A percentile compares a stretch with the other conserved stretches of the same genome.
Evolutionary conservation across 1,284 basidiomycete genomes (phyloP).

Genomic region (Leccinum proximum): DNA sequence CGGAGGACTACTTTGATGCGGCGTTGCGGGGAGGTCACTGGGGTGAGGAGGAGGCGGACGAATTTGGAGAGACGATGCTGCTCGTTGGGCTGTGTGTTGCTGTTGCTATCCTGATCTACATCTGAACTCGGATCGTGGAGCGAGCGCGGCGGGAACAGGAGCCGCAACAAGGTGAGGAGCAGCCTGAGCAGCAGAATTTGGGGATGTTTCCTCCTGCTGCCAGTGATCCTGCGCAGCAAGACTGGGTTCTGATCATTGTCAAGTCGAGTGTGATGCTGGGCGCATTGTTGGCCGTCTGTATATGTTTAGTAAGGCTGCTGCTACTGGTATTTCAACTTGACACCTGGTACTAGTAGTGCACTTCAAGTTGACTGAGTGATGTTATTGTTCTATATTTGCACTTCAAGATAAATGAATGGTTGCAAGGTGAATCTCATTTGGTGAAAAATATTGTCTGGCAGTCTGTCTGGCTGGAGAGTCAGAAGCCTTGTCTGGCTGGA

Average conservation of each 20-base stretch:
- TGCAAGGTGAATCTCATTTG: no score
- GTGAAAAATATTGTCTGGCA: no score
- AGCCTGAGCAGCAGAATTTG: conserved; percentile 14
- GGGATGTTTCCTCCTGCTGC: conserved; percentile 60
- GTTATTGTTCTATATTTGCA: no score
- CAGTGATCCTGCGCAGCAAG: conserved; percentile 56
- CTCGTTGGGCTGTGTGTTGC: conserved; percentile 61
- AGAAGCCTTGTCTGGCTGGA: no score
- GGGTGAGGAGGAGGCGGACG: conserved; percentile 57
- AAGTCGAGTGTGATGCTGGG: no score
- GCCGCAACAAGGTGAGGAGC: conserved; percentile 21
- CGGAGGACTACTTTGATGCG: conserved; percentile 78
- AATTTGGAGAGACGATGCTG: conserved; percentile 71
- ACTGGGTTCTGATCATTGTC: conserved; percentile 48
- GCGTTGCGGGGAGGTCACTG: conserved; percentile 54
- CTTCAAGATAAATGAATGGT: no score
- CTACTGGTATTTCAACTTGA: no score
- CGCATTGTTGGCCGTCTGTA: no score
- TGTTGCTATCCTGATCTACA: conserved; percentile 66
- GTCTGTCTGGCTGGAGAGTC: no score
- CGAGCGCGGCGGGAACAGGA: conserved; percentile 55
- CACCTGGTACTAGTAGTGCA: no score
- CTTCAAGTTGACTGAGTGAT: no score
- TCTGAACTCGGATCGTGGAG: conserved; percentile 70
- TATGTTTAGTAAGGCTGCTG: no score